These are phyloP conservation scores for Gleditsia sinensis DNA, from an alignment of 306 rosid species.

Conservation along the genomic window DNA sequence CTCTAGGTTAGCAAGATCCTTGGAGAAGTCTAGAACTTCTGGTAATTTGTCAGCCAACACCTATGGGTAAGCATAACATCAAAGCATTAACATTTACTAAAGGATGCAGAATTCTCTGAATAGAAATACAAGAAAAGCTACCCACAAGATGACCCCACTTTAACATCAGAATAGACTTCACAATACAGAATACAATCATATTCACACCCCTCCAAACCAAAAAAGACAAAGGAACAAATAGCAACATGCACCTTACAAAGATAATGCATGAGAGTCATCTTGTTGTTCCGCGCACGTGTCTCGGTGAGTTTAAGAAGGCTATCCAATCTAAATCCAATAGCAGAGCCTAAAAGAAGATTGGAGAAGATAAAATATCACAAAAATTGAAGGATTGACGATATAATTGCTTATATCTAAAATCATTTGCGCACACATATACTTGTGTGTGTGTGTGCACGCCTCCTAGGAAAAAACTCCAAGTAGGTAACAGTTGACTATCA, in stretches of 20 bases:
- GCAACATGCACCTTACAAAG: conserved; percentile 82
- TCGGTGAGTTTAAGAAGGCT: conserved; percentile 98
- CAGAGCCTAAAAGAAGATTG: conserved; percentile 70
- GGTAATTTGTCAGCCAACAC: conserved; percentile 77
- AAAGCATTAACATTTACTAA: conserved; percentile 17
- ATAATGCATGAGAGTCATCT: conserved; percentile 99
- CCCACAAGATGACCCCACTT: conserved; percentile 18
- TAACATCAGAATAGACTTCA: conserved; percentile 16
- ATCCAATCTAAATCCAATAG: conserved; percentile 96
- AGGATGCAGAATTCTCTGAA: conserved; percentile 29
- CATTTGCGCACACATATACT: background rate
- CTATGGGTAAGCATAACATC: conserved; percentile 44
- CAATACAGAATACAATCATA: conserved; percentile 5
- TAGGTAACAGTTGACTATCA: background rate
- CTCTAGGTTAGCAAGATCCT: conserved; percentile 78
- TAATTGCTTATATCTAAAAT: background rate
- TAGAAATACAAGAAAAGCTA: conserved; percentile 18
- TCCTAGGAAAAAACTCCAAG: background rate
- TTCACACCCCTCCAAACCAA: background rate
- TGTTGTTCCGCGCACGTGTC: conserved; percentile 85
- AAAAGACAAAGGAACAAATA: conserved; percentile 9
- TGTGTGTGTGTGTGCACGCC: background rate
- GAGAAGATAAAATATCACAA: conserved; percentile 10
- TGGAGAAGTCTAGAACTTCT: conserved; percentile 82
- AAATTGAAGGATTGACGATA: background rate